Percentiles rank a stretch among this genome's conserved stretches.
phyloP scores from a whole-genome alignment of 2,329 filamentous ascomycete species.

The Clarireedia hainanense region DNA sequence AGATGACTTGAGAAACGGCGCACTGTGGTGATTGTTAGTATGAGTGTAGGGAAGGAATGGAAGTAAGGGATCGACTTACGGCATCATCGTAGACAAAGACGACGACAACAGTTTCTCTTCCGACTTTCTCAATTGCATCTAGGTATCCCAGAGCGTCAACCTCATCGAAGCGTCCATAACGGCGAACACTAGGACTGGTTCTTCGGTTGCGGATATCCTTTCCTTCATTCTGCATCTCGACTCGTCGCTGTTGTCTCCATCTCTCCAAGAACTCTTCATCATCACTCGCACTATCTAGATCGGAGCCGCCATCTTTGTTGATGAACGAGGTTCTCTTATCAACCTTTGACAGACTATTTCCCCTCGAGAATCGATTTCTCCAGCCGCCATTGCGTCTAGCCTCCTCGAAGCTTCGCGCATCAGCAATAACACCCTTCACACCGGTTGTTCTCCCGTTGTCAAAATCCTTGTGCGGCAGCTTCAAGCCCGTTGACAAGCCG shows the following conservation, averaged over 20 bases:
- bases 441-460: constrained; percentile 67
- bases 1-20: constrained; percentile 68
- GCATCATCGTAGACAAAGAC: constrained; percentile 88
- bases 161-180: constrained; percentile 71
- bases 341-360: constrained; percentile 13
- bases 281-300: constrained; percentile 30
- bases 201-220: constrained; percentile 53
- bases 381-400: constrained; percentile 41
- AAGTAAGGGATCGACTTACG: constrained; percentile 43
- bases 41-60: not conserved
- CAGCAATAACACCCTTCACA: constrained; percentile 81
- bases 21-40: constrained; percentile 46
- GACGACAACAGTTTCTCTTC: constrained; percentile 72
- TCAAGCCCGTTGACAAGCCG: constrained; percentile 32
- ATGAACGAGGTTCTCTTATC: constrained; percentile 20
- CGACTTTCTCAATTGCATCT: constrained; percentile 90
- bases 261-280: constrained; percentile 80
- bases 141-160: constrained; percentile 90
- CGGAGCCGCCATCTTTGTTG: constrained; percentile 18
- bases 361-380: constrained; percentile 45
- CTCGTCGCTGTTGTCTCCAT: constrained; percentile 75
- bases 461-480: constrained; percentile 54
- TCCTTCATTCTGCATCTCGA: constrained; percentile 63
- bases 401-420: constrained; percentile 69
- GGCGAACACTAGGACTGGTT: constrained; percentile 67